Evolutionary conservation across 2,329 filamentous ascomycete species (phyloP), one percentile per base, ranked within the genome.

Genomic region (Ophiocordyceps sinensis): DNA sequence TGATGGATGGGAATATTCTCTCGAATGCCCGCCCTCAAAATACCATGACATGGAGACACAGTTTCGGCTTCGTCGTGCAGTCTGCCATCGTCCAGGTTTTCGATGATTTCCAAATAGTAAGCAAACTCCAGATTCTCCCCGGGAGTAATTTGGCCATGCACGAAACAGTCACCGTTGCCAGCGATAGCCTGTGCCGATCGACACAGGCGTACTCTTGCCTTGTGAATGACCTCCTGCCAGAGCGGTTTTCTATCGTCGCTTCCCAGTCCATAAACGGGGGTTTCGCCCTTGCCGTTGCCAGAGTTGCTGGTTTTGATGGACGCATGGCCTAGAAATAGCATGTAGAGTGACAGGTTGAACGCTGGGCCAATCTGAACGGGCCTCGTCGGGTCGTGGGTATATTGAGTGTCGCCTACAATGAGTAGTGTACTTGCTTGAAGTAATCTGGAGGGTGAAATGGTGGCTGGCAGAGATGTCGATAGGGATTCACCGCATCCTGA

Each of bases 141-240:
- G 10, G 43, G 26, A 13, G 41, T 41, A 14, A 43, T 40, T 6
- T 10, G 14, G 11, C 8, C 11, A 14, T 19, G 23, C 32, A 23
- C 17, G 35, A 41, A 14, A 32, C 35, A 26, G 38, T 40, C 9
- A 26, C 23, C 23, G 23, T 26, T 26, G 23, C 23, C 23, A 4
- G 5, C 5, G 23, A 4, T 26, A 3, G n/a, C 4, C 14, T 32
- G 38, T 79, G 82, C 51, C 1, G 84, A 74, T 38, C 88, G 73
- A 51, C 82, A 73, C 11, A 98, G 67, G 43, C 87, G 85, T 12
- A 95, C 77, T 32, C 79, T 76, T 15, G 87, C 85, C 59, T 96
- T 98, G 64, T 96, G 88, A 45, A 95, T 80, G 34, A 94, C 87
- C 57, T 98, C 89, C 56, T 96, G 91, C 91, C 91, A 96, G 1